These are phyloP conservation scores for Tricholoma saponaceum DNA, from an alignment of 768 basidiomycete species.

Conservation along the genomic window DNA sequence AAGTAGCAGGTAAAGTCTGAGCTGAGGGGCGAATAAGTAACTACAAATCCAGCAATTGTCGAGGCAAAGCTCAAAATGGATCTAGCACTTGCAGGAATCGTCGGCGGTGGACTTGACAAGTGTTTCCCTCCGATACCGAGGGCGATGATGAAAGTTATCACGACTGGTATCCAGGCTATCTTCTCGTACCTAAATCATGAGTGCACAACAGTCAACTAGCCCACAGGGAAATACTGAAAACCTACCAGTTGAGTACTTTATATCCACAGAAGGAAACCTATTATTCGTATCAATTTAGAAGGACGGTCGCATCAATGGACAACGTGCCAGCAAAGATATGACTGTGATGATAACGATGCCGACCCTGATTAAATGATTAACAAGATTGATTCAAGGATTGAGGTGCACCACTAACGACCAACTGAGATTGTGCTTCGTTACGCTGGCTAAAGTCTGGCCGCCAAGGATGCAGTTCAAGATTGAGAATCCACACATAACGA, in stretches of 20 bases:
- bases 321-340: slow-evolving; percentile 60
- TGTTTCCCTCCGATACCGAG: slow-evolving; percentile 74
- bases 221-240: not conserved
- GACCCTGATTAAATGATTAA: slow-evolving; percentile 38
- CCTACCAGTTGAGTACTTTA: slow-evolving; percentile 41
- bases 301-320: slow-evolving; percentile 24
- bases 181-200: slow-evolving; percentile 55
- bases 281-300: not conserved
- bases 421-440: slow-evolving; percentile 34
- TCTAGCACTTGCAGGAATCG: slow-evolving; percentile 49
- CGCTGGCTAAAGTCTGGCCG: slow-evolving; percentile 48
- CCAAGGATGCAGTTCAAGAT: slow-evolving; percentile 72
- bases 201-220: not conserved
- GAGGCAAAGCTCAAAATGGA: slow-evolving; percentile 63
- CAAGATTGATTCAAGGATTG: not conserved
- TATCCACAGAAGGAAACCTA: slow-evolving; percentile 58
- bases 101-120: slow-evolving; percentile 44
- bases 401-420: slow-evolving; percentile 32
- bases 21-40: slow-evolving; percentile 57
- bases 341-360: slow-evolving; percentile 78
- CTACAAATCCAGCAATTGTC: slow-evolving; percentile 68
- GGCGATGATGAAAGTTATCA: slow-evolving; percentile 69
- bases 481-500: slow-evolving; percentile 64
- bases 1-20: slow-evolving; percentile 79
- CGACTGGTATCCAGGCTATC: slow-evolving; percentile 71